A percentile compares a stretch with the other conserved stretches of the same genome.
Evolutionary conservation across 2,329 filamentous ascomycete species (phyloP).

Genomic region (Epichloe baconii): DNA sequence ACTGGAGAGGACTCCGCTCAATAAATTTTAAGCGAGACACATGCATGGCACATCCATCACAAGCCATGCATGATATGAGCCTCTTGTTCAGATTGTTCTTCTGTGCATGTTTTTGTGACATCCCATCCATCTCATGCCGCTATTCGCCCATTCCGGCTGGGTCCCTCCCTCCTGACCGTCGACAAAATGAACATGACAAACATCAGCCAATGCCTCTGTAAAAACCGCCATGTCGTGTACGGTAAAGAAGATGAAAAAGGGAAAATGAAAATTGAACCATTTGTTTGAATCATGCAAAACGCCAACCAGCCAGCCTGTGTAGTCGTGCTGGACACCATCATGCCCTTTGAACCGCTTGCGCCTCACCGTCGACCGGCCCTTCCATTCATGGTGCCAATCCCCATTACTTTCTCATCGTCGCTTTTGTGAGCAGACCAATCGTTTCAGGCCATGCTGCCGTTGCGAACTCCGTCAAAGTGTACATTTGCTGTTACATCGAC

Average conservation of each 20-base stretch:
- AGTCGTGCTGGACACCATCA: slow-evolving; percentile 1
- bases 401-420: background rate
- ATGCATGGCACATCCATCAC: too few relatives aligned
- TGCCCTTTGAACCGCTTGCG: slow-evolving; percentile 1
- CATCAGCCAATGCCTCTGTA: slow-evolving; percentile 1
- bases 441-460: background rate
- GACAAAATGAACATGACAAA: background rate
- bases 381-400: background rate
- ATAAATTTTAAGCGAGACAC: too few relatives aligned
- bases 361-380: background rate
- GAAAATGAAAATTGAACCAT: background rate
- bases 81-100: background rate
- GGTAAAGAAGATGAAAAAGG: background rate
- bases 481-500: background rate
- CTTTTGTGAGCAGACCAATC: background rate
- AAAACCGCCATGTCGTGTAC: slow-evolving; percentile 6
- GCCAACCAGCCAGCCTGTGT: slow-evolving; percentile 3
- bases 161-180: slow-evolving; percentile 3
- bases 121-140: slow-evolving; percentile 10
- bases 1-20: too few relatives aligned
- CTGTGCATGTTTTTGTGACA: background rate
- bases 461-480: background rate
- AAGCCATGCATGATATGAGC: background rate
- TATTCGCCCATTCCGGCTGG: background rate
- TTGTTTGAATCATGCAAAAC: slow-evolving; percentile 5